Conservation (phyloP, 768 basidiomycete genomes). For the Termitomyces sp. region DNA sequence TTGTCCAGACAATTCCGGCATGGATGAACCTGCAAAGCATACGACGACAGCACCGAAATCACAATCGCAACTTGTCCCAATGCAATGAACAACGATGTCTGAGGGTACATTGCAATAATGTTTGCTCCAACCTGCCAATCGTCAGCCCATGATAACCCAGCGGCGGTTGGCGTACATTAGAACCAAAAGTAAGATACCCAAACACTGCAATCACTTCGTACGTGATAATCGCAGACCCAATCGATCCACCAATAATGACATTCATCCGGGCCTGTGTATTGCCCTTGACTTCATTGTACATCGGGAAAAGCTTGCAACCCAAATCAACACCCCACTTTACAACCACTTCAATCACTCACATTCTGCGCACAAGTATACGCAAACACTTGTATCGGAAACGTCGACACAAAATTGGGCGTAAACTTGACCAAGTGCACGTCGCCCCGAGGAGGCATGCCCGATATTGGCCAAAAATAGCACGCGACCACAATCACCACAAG, state of each 20-base stretch:
- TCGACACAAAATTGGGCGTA: constrained; percentile 71
- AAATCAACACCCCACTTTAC: not conserved
- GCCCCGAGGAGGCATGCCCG: constrained; percentile 57
- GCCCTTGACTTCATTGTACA: constrained; percentile 83
- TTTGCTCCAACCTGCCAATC: constrained; percentile 71
- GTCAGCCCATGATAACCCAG: not conserved
- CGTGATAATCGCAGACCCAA: constrained; percentile 75
- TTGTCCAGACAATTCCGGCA: constrained; percentile 91
- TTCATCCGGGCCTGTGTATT: constrained; percentile 87
- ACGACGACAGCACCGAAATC: constrained; percentile 83
- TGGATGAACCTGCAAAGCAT: constrained; percentile 92
- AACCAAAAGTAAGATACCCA: constrained; percentile 92
- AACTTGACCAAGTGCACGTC: constrained; percentile 70
- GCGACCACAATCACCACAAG: constrained; percentile 72
- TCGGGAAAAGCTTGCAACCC: constrained; percentile 72
- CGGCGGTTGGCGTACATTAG: constrained; percentile 68
- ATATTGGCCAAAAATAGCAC: constrained; percentile 72
- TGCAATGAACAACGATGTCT: constrained; percentile 88
- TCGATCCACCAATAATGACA: constrained; percentile 77
- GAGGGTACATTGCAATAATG: constrained; percentile 92
- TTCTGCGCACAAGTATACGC: constrained; percentile 93
- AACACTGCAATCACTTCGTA: constrained; percentile 88
- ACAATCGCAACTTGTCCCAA: constrained; percentile 92
- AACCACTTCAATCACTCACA: constrained; percentile 36
- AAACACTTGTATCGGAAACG: constrained; percentile 91